phyloP scores from a whole-genome alignment of 129 eudicot genomes.

The Arctium lappa region DNA sequence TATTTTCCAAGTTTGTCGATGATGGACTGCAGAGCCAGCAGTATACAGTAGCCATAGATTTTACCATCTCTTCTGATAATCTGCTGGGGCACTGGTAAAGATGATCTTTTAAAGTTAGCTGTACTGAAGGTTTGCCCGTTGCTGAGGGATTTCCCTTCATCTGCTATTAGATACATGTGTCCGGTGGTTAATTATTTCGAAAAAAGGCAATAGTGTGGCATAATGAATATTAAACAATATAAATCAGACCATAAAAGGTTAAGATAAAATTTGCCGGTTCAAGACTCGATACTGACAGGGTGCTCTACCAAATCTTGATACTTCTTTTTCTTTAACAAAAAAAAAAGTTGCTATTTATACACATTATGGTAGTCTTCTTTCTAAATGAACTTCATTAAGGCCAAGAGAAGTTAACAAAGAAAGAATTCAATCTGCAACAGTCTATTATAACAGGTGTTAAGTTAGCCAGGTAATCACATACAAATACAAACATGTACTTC shows the following conservation, averaged over 20 bases:
- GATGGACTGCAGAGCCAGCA: slow-evolving; percentile 63
- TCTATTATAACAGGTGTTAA: no score
- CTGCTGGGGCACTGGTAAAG: slow-evolving; percentile 82
- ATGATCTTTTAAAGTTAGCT: slow-evolving; percentile 74
- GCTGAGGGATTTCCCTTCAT: slow-evolving; percentile 28
- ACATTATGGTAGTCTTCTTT: background rate
- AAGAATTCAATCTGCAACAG: no score
- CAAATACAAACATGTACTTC: no score
- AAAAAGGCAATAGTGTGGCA: no score
- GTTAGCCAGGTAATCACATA: no score
- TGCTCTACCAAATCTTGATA: background rate
- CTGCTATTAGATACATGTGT: slow-evolving; percentile 10
- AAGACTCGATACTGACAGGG: background rate
- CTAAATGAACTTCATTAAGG: background rate
- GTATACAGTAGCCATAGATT: slow-evolving; percentile 92
- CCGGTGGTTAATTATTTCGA: background rate
- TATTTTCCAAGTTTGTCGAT: slow-evolving; percentile 40
- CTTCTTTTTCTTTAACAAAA: background rate
- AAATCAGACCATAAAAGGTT: background rate
- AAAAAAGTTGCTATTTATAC: background rate
- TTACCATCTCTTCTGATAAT: slow-evolving; percentile 83
- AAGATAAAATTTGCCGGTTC: background rate
- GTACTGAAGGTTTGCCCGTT: slow-evolving; percentile 24
- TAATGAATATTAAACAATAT: no score
- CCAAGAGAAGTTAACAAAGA: background rate